Evolutionary conservation across 2,329 filamentous ascomycete species (phyloP), one percentile per base, ranked within the genome.

Genomic region (Fusarium camptoceras): DNA sequence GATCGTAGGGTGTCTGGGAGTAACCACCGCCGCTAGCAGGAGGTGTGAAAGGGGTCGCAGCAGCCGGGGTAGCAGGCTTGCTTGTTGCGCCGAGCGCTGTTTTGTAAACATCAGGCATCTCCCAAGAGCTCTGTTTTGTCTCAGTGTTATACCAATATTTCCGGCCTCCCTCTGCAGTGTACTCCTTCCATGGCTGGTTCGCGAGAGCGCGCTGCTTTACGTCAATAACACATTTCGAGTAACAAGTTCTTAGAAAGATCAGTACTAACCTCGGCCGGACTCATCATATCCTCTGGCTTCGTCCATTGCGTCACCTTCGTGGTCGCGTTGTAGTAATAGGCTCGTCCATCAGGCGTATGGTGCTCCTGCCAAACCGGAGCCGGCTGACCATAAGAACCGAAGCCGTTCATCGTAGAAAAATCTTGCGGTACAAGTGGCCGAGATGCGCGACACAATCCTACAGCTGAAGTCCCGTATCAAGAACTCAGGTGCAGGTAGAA

Each of bases 61-160:
- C 75, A 47, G 72, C 65, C 58, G 85, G 81, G 28, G 83, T 82
- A 15, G 80, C 78, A 6, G 84, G 80, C 16, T 82, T 79, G 47
- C 77, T 79, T 42, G 84, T 84, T 68, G 89, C 87, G 54, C 90
- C 90, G 61, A 94, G 84, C 64, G 93, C 92, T 73, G 87, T 86
- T 77, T 92, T 94, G 82, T 94, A 94, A 68, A 83, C 89, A 58
- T 94, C 92, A 59, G 96, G 96, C 87, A 97, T 94, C 76, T 94
- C 92, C 96, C 96, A 99, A 31, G 92, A 94, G 79, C 94, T 98
- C 82, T 94, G 88, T 81, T 95, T 94, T 46, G 93, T 94, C 80
- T 97, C 92, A 34, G 91, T 92, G 80, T 99, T 96, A 80, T 94
- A 95, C 92, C 94, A 99, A 82, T 99, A 99, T 78, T 95, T 93